phyloP scores from a whole-genome alignment of 106 monocot genomes.

The Platanthera guangdongensis region DNA sequence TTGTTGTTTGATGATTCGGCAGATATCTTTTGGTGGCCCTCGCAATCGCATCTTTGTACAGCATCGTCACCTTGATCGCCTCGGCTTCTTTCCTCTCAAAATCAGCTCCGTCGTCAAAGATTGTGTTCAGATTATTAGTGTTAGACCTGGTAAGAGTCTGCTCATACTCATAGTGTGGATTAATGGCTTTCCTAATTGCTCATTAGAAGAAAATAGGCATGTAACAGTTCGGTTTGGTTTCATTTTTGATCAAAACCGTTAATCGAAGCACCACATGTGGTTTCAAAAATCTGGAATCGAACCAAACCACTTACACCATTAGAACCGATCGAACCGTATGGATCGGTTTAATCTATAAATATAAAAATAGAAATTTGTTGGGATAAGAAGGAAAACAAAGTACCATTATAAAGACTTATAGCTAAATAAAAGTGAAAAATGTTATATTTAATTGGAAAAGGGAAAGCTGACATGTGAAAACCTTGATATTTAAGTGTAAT shows the following conservation, averaged over 20 bases:
- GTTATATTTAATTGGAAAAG: too few relatives aligned
- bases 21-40: constrained; percentile 52
- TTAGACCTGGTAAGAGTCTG: neutral
- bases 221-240: too few relatives aligned
- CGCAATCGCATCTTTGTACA: constrained; percentile 28
- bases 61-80: constrained; percentile 34
- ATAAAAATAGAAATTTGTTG: too few relatives aligned
- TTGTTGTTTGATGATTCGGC: neutral
- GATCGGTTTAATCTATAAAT: too few relatives aligned
- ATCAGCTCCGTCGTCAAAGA: neutral
- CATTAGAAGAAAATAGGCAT: too few relatives aligned
- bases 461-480: too few relatives aligned
- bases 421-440: too few relatives aligned
- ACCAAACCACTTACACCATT: too few relatives aligned
- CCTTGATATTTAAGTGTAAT: too few relatives aligned
- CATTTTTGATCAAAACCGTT: neutral
- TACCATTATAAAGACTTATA: too few relatives aligned
- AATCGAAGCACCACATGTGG: neutral
- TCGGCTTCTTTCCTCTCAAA: constrained; percentile 7
- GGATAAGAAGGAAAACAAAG: too few relatives aligned
- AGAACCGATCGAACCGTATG: too few relatives aligned
- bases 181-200: neutral
- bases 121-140: neutral
- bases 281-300: neutral
- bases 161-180: neutral